Percentiles rank a stretch among this genome's conserved stretches.
Conservation (phyloP, 768 basidiomycete species). For the Tubosaeta brunneosetosa region DNA sequence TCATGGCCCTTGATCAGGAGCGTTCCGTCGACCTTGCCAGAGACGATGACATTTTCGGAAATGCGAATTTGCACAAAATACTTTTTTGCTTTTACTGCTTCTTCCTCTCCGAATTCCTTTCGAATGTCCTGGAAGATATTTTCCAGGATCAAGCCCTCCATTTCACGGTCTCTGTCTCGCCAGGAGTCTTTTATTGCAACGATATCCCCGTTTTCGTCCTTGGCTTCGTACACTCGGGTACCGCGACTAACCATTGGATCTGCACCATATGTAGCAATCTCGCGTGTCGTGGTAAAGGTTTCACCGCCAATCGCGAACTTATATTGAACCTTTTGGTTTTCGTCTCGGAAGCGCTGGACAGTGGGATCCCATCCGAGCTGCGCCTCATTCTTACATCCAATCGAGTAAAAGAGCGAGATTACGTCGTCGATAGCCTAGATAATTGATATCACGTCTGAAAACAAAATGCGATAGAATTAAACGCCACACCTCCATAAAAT, state of each 20-base stretch:
- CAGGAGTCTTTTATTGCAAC: slow-evolving; percentile 11
- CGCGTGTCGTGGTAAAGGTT: neutral
- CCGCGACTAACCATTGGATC: neutral
- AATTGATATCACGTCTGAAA: neutral
- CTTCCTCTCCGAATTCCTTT: neutral
- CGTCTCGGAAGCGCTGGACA: neutral
- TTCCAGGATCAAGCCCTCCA: neutral
- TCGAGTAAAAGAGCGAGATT: slow-evolving; percentile 6
- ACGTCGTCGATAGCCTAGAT: slow-evolving; percentile 1
- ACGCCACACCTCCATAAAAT: neutral
- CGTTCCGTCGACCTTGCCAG: neutral
- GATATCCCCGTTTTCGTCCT: neutral
- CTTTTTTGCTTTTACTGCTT: neutral
- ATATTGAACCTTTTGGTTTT: neutral
- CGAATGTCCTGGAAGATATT: neutral
- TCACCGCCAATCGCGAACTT: neutral
- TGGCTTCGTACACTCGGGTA: slow-evolving; percentile 2
- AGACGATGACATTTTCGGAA: neutral
- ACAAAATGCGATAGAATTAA: neutral
- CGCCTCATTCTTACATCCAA: neutral
- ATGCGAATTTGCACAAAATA: neutral
- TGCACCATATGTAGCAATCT: neutral
- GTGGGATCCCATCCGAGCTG: slow-evolving; percentile 12
- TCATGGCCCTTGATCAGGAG: no score
- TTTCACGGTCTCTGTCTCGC: neutral